Evolutionary conservation across 2,329 filamentous ascomycete species (phyloP).

Genomic region (Diaporthe eres): DNA sequence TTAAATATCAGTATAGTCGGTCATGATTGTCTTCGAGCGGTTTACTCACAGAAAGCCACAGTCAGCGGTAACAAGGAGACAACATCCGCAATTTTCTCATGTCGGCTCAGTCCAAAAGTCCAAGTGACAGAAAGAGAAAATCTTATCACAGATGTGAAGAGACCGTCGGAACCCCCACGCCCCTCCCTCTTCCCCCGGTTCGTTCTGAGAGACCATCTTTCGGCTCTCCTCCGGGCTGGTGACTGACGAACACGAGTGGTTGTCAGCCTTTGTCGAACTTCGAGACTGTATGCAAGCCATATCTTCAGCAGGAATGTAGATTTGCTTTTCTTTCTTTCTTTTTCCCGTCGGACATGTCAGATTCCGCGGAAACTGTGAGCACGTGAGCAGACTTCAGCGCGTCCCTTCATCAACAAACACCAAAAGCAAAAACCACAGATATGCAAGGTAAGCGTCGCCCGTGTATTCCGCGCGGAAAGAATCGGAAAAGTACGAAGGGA

Average conservation of each 20-base stretch:
- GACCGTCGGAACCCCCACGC: background rate
- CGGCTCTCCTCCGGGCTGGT: background rate
- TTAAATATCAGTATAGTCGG: background rate
- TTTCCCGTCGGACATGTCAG: background rate
- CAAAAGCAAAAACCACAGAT: constrained; percentile 1
- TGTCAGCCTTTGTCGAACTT: background rate
- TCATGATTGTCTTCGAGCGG: background rate
- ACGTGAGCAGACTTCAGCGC: background rate
- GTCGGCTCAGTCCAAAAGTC: background rate
- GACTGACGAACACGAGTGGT: background rate
- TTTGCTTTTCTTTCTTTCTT: background rate
- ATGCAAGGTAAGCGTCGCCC: constrained; percentile 9
- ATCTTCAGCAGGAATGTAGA: background rate
- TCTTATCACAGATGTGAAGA: background rate
- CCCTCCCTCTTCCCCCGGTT: background rate
- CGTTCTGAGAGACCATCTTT: background rate
- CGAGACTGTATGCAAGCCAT: background rate
- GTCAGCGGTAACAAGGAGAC: background rate
- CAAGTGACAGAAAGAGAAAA: background rate
- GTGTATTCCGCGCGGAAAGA: background rate
- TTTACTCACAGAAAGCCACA: constrained; percentile 1
- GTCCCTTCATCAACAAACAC: background rate
- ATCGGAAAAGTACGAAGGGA: background rate
- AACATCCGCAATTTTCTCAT: background rate
- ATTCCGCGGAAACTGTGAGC: background rate